These are phyloP conservation scores for Neurospora intermedia DNA, from an alignment of 495 filamentous ascomycete species.

Conservation along the genomic window DNA sequence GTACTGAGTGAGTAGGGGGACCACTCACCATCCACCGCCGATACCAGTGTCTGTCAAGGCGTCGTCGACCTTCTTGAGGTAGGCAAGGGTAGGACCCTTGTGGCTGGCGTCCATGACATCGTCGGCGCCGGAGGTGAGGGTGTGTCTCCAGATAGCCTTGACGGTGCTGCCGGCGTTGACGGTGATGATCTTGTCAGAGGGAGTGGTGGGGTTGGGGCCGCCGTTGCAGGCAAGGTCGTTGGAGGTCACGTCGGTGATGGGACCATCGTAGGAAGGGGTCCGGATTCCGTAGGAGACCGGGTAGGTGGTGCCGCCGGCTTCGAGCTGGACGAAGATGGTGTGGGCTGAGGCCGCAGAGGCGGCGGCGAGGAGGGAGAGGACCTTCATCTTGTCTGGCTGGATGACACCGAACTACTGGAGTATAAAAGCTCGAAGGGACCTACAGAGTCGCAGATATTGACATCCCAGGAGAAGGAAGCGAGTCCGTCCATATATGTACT, in stretches of 20 bases:
- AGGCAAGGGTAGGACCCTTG: conserved; percentile 39
- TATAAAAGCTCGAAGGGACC: not conserved
- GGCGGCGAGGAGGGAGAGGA: conserved; percentile 16
- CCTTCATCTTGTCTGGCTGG: conserved; percentile 13
- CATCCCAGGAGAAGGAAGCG: not conserved
- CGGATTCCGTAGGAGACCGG: conserved; percentile 26
- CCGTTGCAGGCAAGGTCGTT: conserved; percentile 46
- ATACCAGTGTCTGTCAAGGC: conserved; percentile 33
- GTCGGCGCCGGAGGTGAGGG: conserved; percentile 30
- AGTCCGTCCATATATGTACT: not conserved
- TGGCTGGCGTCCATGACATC: conserved; percentile 42
- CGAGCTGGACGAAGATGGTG: conserved; percentile 47
- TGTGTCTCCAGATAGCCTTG: conserved; percentile 40
- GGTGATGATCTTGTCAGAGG: conserved; percentile 34
- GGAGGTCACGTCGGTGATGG: conserved; percentile 42
- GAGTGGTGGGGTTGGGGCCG: conserved; percentile 40
- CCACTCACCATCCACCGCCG: conserved; percentile 31
- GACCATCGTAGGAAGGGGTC: conserved; percentile 33
- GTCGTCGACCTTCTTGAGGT: conserved; percentile 40
- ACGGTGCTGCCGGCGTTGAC: conserved; percentile 40
- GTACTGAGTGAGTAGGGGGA: not conserved
- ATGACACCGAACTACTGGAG: not conserved
- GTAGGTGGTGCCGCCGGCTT: conserved; percentile 26
- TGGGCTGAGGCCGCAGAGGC: conserved; percentile 36
- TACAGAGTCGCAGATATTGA: not conserved